A percentile compares a stretch with the other conserved stretches of the same genome.
Evolutionary conservation across 2,329 filamentous ascomycete genomes (phyloP).

Genomic region (Anthostomella pinea): DNA sequence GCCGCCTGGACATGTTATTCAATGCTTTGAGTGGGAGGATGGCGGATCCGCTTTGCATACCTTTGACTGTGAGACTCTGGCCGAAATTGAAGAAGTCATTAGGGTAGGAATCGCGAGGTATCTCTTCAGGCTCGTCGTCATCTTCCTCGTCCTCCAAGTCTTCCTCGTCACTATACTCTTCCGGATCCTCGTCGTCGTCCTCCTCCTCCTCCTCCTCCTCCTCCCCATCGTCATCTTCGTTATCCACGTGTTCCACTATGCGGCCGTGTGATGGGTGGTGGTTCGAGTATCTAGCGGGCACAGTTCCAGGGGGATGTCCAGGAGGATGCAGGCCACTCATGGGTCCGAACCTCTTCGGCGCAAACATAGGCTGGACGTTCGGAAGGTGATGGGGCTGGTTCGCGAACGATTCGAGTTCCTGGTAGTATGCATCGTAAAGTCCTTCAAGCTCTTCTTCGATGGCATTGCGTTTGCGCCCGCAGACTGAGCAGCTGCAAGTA

Average conservation of each 20-base stretch:
- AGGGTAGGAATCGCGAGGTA: slow-evolving; percentile 63
- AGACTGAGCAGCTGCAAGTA: slow-evolving; percentile 96
- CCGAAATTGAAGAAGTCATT: slow-evolving; percentile 96
- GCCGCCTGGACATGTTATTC: slow-evolving; percentile 65
- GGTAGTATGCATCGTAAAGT: slow-evolving; percentile 96
- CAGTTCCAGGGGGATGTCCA: slow-evolving; percentile 56
- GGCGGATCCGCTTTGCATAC: slow-evolving; percentile 39
- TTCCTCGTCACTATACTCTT: slow-evolving; percentile 48
- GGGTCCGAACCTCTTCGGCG: slow-evolving; percentile 61
- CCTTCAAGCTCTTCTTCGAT: slow-evolving; percentile 98
- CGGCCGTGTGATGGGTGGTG: slow-evolving; percentile 73
- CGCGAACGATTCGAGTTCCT: slow-evolving; percentile 96
- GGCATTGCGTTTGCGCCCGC: slow-evolving; percentile 89
- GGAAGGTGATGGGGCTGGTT: slow-evolving; percentile 70
- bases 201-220: slow-evolving; percentile 50
- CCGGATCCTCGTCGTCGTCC: slow-evolving; percentile 33
- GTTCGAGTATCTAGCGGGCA: slow-evolving; percentile 56
- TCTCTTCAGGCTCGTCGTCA: slow-evolving; percentile 50
- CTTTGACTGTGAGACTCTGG: slow-evolving; percentile 92
- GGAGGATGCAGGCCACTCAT: slow-evolving; percentile 54
- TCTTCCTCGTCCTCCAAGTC: slow-evolving; percentile 45
- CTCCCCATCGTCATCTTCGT: slow-evolving; percentile 54
- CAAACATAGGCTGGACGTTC: slow-evolving; percentile 66
- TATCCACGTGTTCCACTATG: slow-evolving; percentile 64
- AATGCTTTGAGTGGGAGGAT: slow-evolving; percentile 20